phyloP scores from a whole-genome alignment of 2,329 filamentous ascomycete genomes.

The Ascosphaera aggregata region DNA sequence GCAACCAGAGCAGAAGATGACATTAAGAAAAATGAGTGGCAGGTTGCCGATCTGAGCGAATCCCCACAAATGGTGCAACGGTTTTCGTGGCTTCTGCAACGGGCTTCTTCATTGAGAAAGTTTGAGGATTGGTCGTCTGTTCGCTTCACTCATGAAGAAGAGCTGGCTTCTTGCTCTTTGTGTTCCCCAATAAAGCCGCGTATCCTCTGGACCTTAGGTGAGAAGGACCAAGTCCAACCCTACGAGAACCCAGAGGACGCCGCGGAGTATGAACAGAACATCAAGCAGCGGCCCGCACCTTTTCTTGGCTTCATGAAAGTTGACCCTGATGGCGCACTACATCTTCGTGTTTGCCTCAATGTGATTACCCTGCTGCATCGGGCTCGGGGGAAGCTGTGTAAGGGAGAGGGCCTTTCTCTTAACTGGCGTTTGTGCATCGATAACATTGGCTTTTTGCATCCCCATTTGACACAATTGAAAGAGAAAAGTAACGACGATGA shows the following conservation, averaged over 20 bases:
- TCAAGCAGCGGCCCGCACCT: conserved; percentile 24
- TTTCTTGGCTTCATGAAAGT: conserved; percentile 18
- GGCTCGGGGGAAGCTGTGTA: conserved; percentile 11
- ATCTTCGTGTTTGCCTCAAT: conserved; percentile 18
- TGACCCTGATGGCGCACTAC: conserved; percentile 10
- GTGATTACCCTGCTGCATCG: conserved; percentile 16
- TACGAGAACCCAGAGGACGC: conserved; percentile 29
- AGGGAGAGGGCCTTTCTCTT: conserved; percentile 8
- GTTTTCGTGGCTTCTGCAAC: conserved; percentile 14
- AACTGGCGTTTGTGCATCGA: conserved; percentile 26
- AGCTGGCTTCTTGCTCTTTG: conserved; percentile 7
- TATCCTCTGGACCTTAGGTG: conserved; percentile 13
- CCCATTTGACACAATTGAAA: conserved; percentile 17
- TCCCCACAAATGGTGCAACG: conserved; percentile 9
- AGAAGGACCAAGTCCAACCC: conserved; percentile 14
- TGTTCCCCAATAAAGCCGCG: conserved; percentile 14
- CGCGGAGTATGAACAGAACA: conserved; percentile 24
- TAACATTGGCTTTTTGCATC: conserved; percentile 14
- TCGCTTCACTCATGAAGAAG: neutral
- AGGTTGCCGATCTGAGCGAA: conserved; percentile 9
- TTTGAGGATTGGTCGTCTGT: conserved; percentile 12
- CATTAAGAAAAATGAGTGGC: conserved; percentile 8
- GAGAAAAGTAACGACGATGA: conserved; percentile 22
- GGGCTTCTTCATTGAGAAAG: conserved; percentile 8
- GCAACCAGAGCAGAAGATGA: conserved; percentile 6